Conservation (phyloP, 805 yeast genomes). For the Ogataea wickerhamii region DNA sequence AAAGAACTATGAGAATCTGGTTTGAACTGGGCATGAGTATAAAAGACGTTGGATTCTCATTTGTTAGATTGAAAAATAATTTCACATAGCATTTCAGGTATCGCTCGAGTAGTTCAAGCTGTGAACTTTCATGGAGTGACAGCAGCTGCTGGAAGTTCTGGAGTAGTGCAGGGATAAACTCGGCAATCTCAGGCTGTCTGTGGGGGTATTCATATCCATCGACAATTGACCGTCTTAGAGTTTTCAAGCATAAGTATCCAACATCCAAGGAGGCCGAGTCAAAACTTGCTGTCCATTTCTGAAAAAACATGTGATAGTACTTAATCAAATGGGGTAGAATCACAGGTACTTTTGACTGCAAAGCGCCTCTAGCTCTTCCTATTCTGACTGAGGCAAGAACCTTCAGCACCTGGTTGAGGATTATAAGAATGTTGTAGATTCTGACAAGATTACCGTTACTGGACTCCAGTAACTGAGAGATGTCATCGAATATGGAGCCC, state of each 20-base stretch:
- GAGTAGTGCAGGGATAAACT: conserved; percentile 55
- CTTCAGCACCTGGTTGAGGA: conserved; percentile 77
- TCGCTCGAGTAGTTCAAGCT: conserved; percentile 55
- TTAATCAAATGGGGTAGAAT: conserved; percentile 58
- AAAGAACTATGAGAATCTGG: conserved; percentile 56
- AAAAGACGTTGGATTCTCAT: conserved; percentile 64
- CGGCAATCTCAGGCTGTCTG: conserved; percentile 51
- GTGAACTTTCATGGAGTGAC: conserved; percentile 46
- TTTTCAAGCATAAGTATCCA: conserved; percentile 75
- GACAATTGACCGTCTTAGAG: conserved; percentile 64
- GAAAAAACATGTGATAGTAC: conserved; percentile 56
- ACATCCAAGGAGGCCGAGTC: conserved; percentile 62
- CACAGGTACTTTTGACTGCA: conserved; percentile 67
- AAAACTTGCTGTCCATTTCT: conserved; percentile 53
- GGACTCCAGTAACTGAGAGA: conserved; percentile 43
- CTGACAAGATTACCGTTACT: conserved; percentile 48
- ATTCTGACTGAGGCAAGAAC: conserved; percentile 70
- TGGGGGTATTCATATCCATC: conserved; percentile 76
- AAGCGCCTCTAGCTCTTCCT: conserved; percentile 75
- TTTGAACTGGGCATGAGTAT: conserved; percentile 61
- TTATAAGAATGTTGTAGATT: conserved; percentile 58
- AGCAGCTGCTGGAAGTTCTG: conserved; percentile 59
- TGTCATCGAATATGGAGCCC: conserved; percentile 73
- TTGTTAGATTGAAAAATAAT: conserved; percentile 57
- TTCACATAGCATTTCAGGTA: conserved; percentile 75